Evolutionary conservation across 345 rosid genomes (phyloP).

Genomic region (Bretschneidera sinensis): DNA sequence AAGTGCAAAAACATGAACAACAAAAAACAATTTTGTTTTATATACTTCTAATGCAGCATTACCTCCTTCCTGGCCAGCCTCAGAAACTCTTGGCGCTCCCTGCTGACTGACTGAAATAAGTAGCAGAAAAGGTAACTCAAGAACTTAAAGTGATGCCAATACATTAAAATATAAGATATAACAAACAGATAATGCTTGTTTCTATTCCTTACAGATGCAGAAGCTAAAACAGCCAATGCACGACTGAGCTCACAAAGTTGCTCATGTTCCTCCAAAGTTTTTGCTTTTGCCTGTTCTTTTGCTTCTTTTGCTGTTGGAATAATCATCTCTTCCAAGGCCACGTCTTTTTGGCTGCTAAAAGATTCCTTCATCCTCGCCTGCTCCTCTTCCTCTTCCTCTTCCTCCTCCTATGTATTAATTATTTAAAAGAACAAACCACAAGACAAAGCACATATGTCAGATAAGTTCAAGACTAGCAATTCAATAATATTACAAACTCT

Average conservation of each 20-base stretch:
- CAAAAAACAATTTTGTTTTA: too few species aligned
- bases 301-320: slow-evolving; percentile 71
- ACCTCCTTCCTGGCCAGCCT: slow-evolving; percentile 91
- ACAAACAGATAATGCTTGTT: slow-evolving; percentile 7
- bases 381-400: slow-evolving; percentile 85
- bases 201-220: slow-evolving; percentile 74
- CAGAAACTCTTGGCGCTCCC: slow-evolving; percentile 94
- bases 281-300: slow-evolving; percentile 63
- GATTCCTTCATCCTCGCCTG: slow-evolving; percentile 79
- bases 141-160: slow-evolving; percentile 10
- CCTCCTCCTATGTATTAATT: slow-evolving; percentile 59
- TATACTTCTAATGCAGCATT: slow-evolving; percentile 1
- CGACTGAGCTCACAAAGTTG: slow-evolving; percentile 98
- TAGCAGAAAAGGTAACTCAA: slow-evolving; percentile 19
- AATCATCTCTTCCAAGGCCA: slow-evolving; percentile 78
- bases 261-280: slow-evolving; percentile 87
- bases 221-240: slow-evolving; percentile 93
- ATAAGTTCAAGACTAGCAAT: background rate
- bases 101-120: slow-evolving; percentile 73
- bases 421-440: slow-evolving; percentile 10
- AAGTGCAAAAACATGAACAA: background rate
- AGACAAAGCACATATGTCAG: background rate
- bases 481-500: too few species aligned
- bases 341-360: slow-evolving; percentile 56
- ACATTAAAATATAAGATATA: slow-evolving; percentile 1